Percentiles rank a stretch among this genome's conserved stretches.
Conservation (phyloP, 257 asterid species). For the Solanum pennellii region DNA sequence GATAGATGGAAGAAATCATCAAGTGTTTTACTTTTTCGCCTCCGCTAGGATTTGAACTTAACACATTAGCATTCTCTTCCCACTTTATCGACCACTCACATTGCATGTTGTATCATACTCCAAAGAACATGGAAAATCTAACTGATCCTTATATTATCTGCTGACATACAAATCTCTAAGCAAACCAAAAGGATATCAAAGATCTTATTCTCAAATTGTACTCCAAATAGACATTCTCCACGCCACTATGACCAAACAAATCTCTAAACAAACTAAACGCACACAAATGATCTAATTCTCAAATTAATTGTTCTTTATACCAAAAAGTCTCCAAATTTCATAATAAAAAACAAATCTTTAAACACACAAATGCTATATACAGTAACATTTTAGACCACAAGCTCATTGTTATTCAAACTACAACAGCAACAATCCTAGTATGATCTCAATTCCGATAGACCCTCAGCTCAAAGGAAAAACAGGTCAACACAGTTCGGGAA, state of each 20-base stretch:
- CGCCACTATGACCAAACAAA: neutral
- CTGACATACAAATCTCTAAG: neutral
- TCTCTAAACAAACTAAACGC: neutral
- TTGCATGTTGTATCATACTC: neutral
- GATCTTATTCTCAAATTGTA: neutral
- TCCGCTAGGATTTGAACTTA: neutral
- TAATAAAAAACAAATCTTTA: neutral
- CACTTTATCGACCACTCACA: neutral
- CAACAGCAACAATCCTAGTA: neutral
- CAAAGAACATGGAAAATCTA: neutral
- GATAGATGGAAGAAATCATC: too few species aligned
- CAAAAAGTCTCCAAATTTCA: neutral
- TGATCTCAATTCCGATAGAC: neutral
- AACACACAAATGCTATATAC: neutral
- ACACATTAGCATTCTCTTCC: neutral
- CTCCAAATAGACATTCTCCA: neutral
- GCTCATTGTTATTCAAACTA: neutral
- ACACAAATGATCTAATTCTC: neutral
- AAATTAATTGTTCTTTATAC: neutral
- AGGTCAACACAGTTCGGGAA: neutral
- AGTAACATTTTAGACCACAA: neutral
- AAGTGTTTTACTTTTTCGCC: neutral
- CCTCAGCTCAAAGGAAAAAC: neutral
- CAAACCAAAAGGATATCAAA: neutral
- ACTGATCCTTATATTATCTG: neutral